Percentiles rank a stretch among this genome's conserved stretches.
Evolutionary conservation across 1,284 basidiomycete genomes (phyloP).

Genomic region (Boletus coffeatus): DNA sequence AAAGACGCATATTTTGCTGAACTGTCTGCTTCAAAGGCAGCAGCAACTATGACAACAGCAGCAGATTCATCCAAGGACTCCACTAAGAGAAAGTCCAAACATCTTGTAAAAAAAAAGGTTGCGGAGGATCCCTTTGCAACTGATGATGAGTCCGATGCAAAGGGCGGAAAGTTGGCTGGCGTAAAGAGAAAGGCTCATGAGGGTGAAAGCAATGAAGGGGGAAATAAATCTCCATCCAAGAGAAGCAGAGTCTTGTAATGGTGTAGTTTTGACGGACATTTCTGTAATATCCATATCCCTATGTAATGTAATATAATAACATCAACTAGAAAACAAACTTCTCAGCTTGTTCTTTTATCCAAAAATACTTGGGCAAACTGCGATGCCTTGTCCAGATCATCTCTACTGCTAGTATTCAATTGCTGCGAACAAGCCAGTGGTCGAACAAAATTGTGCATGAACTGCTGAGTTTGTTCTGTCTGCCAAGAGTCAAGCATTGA

Average conservation of each 20-base stretch:
- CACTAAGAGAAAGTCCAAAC: constrained; percentile 37
- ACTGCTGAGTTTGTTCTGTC: constrained; percentile 6
- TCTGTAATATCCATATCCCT: background rate
- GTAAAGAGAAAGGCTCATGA: constrained; percentile 6
- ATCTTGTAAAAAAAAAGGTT: constrained; percentile 36
- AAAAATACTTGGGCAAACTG: constrained; percentile 16
- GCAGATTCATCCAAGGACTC: constrained; percentile 11
- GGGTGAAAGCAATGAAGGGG: constrained; percentile 13
- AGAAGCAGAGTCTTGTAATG: constrained; percentile 4
- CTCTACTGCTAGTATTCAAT: background rate
- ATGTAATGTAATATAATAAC: background rate
- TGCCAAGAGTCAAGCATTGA: constrained; percentile 3
- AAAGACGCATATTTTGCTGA: constrained; percentile 53
- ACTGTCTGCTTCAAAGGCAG: constrained; percentile 28
- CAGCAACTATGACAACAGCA: constrained; percentile 13
- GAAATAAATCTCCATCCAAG: constrained; percentile 8
- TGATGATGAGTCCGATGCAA: constrained; percentile 34
- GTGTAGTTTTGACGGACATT: background rate
- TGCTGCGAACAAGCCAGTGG: constrained; percentile 11
- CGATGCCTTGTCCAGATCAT: background rate
- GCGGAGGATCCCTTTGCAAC: constrained; percentile 43
- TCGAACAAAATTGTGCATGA: constrained; percentile 16
- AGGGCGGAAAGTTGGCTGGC: background rate
- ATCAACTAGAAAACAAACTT: background rate
- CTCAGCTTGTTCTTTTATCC: background rate